A percentile compares a stretch with the other conserved stretches of the same genome.
Conservation (phyloP, 768 basidiomycete species). For the Lactarius evosmus region DNA sequence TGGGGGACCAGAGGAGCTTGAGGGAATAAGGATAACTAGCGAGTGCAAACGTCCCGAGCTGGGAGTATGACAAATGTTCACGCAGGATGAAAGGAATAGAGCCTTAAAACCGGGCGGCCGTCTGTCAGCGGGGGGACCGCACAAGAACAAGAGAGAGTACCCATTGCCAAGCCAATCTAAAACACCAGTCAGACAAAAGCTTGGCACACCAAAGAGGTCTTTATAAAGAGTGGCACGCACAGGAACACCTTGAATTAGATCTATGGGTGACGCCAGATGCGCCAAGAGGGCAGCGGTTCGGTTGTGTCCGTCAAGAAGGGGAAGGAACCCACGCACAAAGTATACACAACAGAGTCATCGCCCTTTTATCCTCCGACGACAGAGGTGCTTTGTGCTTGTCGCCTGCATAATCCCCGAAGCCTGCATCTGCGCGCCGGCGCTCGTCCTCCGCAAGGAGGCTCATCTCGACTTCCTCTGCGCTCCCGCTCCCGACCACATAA, state of each 20-base stretch:
- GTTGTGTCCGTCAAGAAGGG: neutral
- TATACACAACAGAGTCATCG: constrained; percentile 44
- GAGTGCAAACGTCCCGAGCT: constrained; percentile 90
- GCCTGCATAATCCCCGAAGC: constrained; percentile 26
- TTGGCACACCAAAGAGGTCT: neutral
- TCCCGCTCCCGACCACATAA: neutral
- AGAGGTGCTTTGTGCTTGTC: constrained; percentile 13
- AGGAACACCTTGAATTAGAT: constrained; percentile 77
- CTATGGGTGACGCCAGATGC: constrained; percentile 30
- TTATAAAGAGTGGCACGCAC: constrained; percentile 45
- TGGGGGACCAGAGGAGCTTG: constrained; percentile 95
- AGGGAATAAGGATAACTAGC: constrained; percentile 95
- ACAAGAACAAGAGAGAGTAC: constrained; percentile 38
- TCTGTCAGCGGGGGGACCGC: neutral
- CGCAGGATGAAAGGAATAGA: constrained; percentile 95
- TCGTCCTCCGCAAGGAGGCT: constrained; percentile 26
- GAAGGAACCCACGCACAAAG: constrained; percentile 40
- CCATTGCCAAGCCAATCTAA: constrained; percentile 85
- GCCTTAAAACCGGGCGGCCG: constrained; percentile 43
- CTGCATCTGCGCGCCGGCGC: constrained; percentile 8
- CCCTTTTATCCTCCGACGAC: constrained; percentile 40
- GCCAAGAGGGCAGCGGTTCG: neutral
- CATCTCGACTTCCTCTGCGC: constrained; percentile 30
- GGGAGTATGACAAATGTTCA: constrained; percentile 94
- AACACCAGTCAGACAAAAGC: constrained; percentile 9